Evolutionary conservation across 768 basidiomycete genomes (phyloP).

Genomic region (Mycena metata): DNA sequence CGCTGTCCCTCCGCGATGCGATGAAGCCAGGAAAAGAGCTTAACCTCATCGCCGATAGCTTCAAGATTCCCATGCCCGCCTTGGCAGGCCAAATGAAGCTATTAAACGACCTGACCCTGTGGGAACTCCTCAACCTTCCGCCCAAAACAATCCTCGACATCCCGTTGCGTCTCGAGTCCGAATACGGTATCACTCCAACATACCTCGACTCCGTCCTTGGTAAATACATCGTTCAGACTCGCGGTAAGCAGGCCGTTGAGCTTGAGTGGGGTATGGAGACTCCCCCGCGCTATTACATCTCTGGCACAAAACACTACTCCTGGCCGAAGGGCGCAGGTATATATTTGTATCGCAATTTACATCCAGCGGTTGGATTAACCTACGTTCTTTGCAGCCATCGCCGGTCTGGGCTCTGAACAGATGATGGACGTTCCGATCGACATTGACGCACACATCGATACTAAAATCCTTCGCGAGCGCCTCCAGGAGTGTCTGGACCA

Average conservation of each 20-base stretch:
- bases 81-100: slow-evolving; percentile 34
- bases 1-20: slow-evolving; percentile 53
- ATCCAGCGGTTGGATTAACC: background rate
- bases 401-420: slow-evolving; percentile 59
- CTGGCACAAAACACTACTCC: slow-evolving; percentile 57
- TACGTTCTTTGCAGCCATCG: slow-evolving; percentile 48
- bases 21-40: slow-evolving; percentile 49
- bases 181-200: slow-evolving; percentile 51
- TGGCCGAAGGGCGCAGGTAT: slow-evolving; percentile 63
- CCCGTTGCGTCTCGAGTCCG: slow-evolving; percentile 46
- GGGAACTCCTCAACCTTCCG: slow-evolving; percentile 60
- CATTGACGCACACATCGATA: slow-evolving; percentile 52
- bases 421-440: slow-evolving; percentile 54
- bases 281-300: slow-evolving; percentile 45
- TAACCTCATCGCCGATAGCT: slow-evolving; percentile 47
- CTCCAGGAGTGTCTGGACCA: slow-evolving; percentile 49
- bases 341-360: slow-evolving; percentile 23
- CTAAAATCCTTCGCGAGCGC: slow-evolving; percentile 41
- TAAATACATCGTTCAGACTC: slow-evolving; percentile 53
- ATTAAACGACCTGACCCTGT: slow-evolving; percentile 48
- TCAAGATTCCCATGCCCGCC: slow-evolving; percentile 48
- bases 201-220: slow-evolving; percentile 49
- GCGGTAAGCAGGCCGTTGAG: slow-evolving; percentile 51
- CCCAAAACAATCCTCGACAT: slow-evolving; percentile 51
- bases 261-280: slow-evolving; percentile 43